A percentile compares a stretch with the other conserved stretches of the same genome.
Conservation (phyloP, 163 green algal genomes). For the Scenedesmus sp. region DNA sequence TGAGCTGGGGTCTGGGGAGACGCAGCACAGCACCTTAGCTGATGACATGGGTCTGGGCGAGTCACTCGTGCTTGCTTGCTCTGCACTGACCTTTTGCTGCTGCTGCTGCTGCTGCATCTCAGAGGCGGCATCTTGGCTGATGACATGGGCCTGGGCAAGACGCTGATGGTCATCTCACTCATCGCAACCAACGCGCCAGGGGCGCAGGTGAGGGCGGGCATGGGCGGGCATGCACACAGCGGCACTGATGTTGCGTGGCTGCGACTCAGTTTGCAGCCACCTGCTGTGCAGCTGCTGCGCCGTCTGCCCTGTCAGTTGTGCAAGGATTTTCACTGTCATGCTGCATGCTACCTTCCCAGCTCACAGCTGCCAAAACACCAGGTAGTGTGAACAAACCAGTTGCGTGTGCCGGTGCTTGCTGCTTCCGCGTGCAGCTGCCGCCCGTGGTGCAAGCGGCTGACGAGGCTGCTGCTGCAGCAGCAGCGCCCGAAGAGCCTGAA, state of each 20-base stretch:
- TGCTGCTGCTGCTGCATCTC: not conserved
- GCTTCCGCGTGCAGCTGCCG: not conserved
- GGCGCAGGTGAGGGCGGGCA: not conserved
- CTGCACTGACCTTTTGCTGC: not conserved
- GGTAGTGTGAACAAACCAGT: too few species aligned
- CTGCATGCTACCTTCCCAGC: too few species aligned
- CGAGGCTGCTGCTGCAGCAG: not conserved
- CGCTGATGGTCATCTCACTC: not conserved
- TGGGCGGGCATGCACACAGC: too few species aligned
- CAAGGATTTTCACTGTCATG: too few species aligned
- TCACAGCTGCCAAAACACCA: too few species aligned
- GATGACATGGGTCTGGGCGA: conserved; percentile 91
- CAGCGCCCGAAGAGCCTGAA: not conserved
- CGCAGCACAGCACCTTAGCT: conserved; percentile 81
- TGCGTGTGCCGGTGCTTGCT: not conserved
- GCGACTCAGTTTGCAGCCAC: too few species aligned
- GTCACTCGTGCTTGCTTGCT: conserved; percentile 59
- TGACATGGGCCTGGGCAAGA: conserved; percentile 83
- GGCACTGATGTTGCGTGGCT: too few species aligned
- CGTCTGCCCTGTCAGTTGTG: too few species aligned
- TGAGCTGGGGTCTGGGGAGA: too few species aligned
- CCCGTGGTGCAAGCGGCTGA: not conserved
- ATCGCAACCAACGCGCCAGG: conserved; percentile 71
- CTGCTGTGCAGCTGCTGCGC: too few species aligned
- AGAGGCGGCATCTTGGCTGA: conserved; percentile 82